Evolutionary conservation across 768 basidiomycete species (phyloP).

Genomic region (Calocybe indica): DNA sequence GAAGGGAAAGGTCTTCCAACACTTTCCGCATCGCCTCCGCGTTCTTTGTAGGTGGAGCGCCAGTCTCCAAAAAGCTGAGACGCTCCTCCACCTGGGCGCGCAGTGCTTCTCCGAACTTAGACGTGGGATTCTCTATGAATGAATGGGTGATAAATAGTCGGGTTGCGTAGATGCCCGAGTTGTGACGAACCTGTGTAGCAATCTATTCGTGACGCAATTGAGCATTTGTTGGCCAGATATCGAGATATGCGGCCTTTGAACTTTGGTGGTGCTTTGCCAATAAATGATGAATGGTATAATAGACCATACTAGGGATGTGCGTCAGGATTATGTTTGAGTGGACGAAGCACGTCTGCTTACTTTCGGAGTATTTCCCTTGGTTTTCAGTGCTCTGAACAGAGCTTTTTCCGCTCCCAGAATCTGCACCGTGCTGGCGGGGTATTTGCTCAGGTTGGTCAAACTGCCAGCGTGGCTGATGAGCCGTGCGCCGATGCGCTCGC

Average conservation of each 20-base stretch:
- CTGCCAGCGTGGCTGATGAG: constrained; percentile 96
- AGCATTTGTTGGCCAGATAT: constrained; percentile 99
- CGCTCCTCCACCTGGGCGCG: constrained; percentile 94
- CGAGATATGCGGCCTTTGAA: constrained; percentile 97
- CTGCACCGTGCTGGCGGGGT: constrained; percentile 97
- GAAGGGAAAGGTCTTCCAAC: constrained; percentile 56
- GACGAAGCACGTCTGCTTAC: constrained; percentile 29
- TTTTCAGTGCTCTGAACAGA: constrained; percentile 94
- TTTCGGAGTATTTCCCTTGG: constrained; percentile 98
- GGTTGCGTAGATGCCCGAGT: background rate
- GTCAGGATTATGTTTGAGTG: background rate
- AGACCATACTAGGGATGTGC: constrained; percentile 71
- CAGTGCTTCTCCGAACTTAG: constrained; percentile 94
- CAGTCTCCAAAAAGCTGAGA: constrained; percentile 89
- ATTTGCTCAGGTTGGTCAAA: constrained; percentile 95
- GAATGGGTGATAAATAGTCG: constrained; percentile 1
- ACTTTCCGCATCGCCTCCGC: constrained; percentile 91
- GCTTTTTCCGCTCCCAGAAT: constrained; percentile 98
- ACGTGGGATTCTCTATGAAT: constrained; percentile 68
- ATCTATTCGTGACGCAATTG: constrained; percentile 95
- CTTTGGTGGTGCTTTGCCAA: constrained; percentile 90
- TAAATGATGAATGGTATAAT: constrained; percentile 96
- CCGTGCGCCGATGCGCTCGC: constrained; percentile 88
- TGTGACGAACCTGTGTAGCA: constrained; percentile 71
- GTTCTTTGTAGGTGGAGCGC: constrained; percentile 84